These are phyloP conservation scores for Cyclotella choctawhatcheeana DNA, from an alignment of 108 stramenopile species.

Conservation along the genomic window DNA sequence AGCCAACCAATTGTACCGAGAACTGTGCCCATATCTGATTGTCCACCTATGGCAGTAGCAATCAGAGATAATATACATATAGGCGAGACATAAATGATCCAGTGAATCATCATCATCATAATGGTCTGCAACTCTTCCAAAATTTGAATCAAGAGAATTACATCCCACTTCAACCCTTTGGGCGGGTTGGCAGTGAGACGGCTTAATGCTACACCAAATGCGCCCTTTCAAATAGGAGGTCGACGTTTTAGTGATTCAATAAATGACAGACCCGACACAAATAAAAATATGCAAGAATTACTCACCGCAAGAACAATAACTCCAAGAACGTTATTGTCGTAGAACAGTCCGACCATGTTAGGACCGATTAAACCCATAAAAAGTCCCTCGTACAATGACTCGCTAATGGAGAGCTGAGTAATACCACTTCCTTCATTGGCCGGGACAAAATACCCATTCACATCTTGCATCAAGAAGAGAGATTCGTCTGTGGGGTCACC, in stretches of 20 bases:
- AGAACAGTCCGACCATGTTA: constrained; percentile 46
- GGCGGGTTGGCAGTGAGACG: background rate
- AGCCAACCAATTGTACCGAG: constrained; percentile 38
- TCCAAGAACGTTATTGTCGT: constrained; percentile 30
- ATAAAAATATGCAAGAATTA: background rate
- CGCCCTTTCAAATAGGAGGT: background rate
- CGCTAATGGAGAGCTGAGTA: constrained; percentile 4
- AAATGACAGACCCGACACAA: background rate
- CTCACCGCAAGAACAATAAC: constrained; percentile 36
- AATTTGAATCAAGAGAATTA: constrained; percentile 20
- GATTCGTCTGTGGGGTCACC: constrained; percentile 11
- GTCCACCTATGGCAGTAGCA: constrained; percentile 41
- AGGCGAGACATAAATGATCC: constrained; percentile 46
- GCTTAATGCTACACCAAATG: constrained; percentile 4
- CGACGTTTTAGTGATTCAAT: background rate
- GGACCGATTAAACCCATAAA: constrained; percentile 41
- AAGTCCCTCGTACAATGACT: constrained; percentile 28
- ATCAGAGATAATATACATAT: constrained; percentile 45
- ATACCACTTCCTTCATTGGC: background rate
- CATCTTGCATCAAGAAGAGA: constrained; percentile 39
- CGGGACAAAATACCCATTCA: constrained; percentile 33
- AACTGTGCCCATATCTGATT: constrained; percentile 21
- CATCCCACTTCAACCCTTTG: constrained; percentile 17
- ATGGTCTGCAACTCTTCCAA: constrained; percentile 38
- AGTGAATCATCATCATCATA: constrained; percentile 40